Conservation (phyloP, 495 filamentous ascomycete genomes). For the Lophiotrema nucula region DNA sequence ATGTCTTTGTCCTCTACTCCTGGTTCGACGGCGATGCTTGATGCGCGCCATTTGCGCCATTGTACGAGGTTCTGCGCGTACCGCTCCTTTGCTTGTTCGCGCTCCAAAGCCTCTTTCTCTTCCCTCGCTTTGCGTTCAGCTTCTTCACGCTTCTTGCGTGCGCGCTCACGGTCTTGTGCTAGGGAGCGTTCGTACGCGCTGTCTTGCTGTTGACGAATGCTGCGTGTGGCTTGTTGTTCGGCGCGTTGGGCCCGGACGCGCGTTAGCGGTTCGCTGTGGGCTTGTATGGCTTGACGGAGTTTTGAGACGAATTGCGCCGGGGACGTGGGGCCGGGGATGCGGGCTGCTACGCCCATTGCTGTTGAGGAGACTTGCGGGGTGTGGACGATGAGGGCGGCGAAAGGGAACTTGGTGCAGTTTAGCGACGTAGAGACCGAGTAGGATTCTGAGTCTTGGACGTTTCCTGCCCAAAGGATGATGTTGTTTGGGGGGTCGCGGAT, state of each 20-base stretch:
- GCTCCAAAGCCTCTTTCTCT: slow-evolving; percentile 61
- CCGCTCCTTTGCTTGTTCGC: slow-evolving; percentile 61
- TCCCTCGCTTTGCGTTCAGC: slow-evolving; percentile 64
- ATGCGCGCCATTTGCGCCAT: slow-evolving; percentile 81
- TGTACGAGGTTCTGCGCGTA: slow-evolving; percentile 58
- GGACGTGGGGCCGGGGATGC: slow-evolving; percentile 67
- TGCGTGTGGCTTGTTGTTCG: slow-evolving; percentile 74
- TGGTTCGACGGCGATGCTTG: slow-evolving; percentile 67
- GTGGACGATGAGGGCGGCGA: slow-evolving; percentile 77
- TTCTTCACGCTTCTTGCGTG: slow-evolving; percentile 68
- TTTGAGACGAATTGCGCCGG: slow-evolving; percentile 67
- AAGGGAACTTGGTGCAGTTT: slow-evolving; percentile 85
- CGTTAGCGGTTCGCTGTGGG: slow-evolving; percentile 67
- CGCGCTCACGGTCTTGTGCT: slow-evolving; percentile 80
- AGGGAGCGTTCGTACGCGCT: slow-evolving; percentile 88
- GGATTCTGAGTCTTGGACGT: slow-evolving; percentile 85
- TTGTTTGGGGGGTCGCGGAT: slow-evolving; percentile 69
- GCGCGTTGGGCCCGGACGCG: slow-evolving; percentile 65
- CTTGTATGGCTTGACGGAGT: slow-evolving; percentile 65
- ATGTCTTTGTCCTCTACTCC: slow-evolving; percentile 59
- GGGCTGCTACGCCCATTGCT: slow-evolving; percentile 80
- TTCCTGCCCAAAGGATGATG: slow-evolving; percentile 87
- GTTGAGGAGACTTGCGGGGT: slow-evolving; percentile 77
- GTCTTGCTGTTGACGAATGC: slow-evolving; percentile 78
- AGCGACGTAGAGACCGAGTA: slow-evolving; percentile 85